A percentile compares a stretch with the other conserved stretches of the same genome.
Evolutionary conservation across 1,284 basidiomycete species (phyloP).

Genomic region (Trametes versicolor): DNA sequence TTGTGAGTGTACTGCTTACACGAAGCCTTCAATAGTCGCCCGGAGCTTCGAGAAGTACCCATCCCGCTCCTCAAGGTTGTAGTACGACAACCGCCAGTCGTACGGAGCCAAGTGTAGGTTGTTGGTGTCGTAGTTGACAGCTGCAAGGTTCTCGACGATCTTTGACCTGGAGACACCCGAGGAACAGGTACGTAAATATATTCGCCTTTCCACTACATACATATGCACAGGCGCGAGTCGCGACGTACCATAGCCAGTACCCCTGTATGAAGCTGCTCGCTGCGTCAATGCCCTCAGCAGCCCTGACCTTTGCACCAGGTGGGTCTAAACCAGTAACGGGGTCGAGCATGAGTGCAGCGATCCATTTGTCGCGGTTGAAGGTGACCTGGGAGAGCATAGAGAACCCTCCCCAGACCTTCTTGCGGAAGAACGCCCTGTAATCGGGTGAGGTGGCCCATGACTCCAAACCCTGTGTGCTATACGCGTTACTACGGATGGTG

Average conservation of each 20-base stretch:
- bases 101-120: slow-evolving; percentile 90
- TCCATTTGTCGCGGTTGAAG: slow-evolving; percentile 90
- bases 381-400: slow-evolving; percentile 90
- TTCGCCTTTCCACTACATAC: slow-evolving; percentile 6
- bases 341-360: slow-evolving; percentile 91
- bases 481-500: background rate
- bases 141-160: slow-evolving; percentile 94
- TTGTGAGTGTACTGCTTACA: slow-evolving; percentile 51
- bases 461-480: slow-evolving; percentile 68
- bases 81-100: slow-evolving; percentile 92
- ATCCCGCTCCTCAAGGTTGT: slow-evolving; percentile 93
- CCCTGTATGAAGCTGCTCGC: slow-evolving; percentile 93
- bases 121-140: slow-evolving; percentile 91
- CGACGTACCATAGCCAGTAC: slow-evolving; percentile 91
- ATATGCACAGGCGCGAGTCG: slow-evolving; percentile 3
- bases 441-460: slow-evolving; percentile 88
- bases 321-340: slow-evolving; percentile 93
- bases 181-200: slow-evolving; percentile 5
- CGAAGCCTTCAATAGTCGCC: slow-evolving; percentile 85
- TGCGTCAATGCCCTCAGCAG: slow-evolving; percentile 92
- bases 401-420: slow-evolving; percentile 88
- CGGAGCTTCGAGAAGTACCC: slow-evolving; percentile 93
- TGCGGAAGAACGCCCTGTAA: slow-evolving; percentile 82
- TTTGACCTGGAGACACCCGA: slow-evolving; percentile 71
- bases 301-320: slow-evolving; percentile 88